Base-by-base conservation (phyloP, 2,329 filamentous ascomycete species). In the Colletotrichum incanum region DNA sequence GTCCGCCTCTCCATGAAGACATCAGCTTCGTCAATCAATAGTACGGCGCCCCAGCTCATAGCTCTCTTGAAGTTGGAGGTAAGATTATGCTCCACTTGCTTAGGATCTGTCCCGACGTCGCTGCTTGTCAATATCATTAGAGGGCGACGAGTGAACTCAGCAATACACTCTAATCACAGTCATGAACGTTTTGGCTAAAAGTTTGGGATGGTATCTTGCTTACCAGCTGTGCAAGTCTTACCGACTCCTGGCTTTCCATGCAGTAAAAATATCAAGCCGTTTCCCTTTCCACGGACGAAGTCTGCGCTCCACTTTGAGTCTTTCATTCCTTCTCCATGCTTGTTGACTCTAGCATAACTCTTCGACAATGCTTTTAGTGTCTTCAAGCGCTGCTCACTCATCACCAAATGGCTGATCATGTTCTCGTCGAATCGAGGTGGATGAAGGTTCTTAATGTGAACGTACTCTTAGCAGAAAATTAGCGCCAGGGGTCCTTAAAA, bases 21-120 rank as follows among this genome's bases (percentile, higher is more conserved):
- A 20, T 80, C 78, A 0, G 77, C 78, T 39, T 81, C 79, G 37
- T 81, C 79, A 3, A 80, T 74, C 0, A 80, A 72, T 2, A 80
- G 65, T 5, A 80, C 75, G 16, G 76, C 77, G 1, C 72, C 76
- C 78, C 78, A 80, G 37, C 63, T 75, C 55, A 76, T 73, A 0
- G 77, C 77, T n/a, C 73, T 45, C 2, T 73, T 67, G 52, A 77
- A 77, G 23, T 72, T 76, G 6, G 16, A 55, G 0, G 62, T 49
- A 0, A 78, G 58, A 3, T 75, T 73, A 1, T 49, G 1, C 31
- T 77, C 75, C 0, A 78, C 72, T 1, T 26, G 54, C 3, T 63
- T 50, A 1, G 74, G 73, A 1, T 67, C 43, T 0, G 66, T 72
- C 0, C 76, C 76, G 28, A 80, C 76, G 59, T 79, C 77, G 64